Evolutionary conservation across 768 basidiomycete genomes (phyloP).

Genomic region (Mycena galericulata): DNA sequence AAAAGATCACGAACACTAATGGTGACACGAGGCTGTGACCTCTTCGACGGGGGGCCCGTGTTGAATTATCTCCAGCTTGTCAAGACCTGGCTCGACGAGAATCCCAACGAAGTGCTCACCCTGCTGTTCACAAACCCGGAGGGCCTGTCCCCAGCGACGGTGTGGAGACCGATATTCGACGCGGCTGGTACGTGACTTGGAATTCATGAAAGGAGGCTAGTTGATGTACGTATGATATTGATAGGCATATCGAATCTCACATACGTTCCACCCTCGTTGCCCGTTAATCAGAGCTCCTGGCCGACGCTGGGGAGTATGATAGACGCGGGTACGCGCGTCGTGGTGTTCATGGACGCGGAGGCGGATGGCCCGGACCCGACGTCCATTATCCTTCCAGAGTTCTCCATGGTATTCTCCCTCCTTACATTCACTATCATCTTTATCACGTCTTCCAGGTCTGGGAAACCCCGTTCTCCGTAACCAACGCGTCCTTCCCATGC

Average conservation of each 20-base stretch:
- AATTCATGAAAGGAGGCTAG: not conserved
- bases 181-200: conserved; percentile 52
- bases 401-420: conserved; percentile 56
- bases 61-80: conserved; percentile 63
- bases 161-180: conserved; percentile 68
- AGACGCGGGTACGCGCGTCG: conserved; percentile 66
- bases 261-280: conserved; percentile 63
- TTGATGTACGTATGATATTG: not conserved
- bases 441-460: conserved; percentile 39
- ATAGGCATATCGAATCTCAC: conserved; percentile 57
- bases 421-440: not conserved
- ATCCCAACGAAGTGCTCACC: conserved; percentile 76
- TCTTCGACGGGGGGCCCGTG: conserved; percentile 68
- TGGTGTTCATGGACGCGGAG: conserved; percentile 70
- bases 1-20: not conserved
- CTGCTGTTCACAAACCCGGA: conserved; percentile 78
- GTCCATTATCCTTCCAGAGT: conserved; percentile 68
- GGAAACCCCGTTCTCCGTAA: conserved; percentile 51
- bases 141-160: conserved; percentile 56
- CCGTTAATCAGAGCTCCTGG: conserved; percentile 63
- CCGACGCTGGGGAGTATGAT: conserved; percentile 75
- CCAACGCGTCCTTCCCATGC: conserved; percentile 51
- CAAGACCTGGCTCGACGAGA: conserved; percentile 66
- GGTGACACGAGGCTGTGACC: conserved; percentile 51
- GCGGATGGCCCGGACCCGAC: conserved; percentile 52